phyloP scores from a whole-genome alignment of 2,329 filamentous ascomycete genomes.

The Pseudogymnoascus sp. region DNA sequence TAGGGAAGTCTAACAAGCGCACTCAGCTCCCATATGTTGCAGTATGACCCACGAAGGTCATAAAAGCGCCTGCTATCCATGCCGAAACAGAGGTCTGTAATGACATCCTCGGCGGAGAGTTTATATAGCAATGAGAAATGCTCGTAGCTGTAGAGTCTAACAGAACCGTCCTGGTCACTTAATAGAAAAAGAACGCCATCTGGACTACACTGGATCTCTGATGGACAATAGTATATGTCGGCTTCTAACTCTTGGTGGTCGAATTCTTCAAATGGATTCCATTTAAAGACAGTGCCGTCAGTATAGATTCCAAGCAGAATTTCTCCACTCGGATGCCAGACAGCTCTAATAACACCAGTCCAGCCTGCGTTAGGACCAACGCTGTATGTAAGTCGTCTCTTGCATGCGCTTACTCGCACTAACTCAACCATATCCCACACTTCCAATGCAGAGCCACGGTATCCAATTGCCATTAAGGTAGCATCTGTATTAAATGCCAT shows the following conservation, averaged over 20 bases:
- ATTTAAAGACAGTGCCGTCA: slow-evolving; percentile 16
- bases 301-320: slow-evolving; percentile 14
- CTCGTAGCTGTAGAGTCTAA: slow-evolving; percentile 14
- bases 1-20: slow-evolving; percentile 18
- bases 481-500: not conserved
- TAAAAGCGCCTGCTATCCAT: slow-evolving; percentile 21
- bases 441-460: not conserved
- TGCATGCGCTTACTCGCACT: slow-evolving; percentile 10
- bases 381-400: not conserved
- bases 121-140: slow-evolving; percentile 16
- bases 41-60: slow-evolving; percentile 17
- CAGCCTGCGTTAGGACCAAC: not conserved
- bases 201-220: slow-evolving; percentile 11
- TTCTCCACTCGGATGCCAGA: slow-evolving; percentile 14
- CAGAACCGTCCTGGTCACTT: slow-evolving; percentile 2
- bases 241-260: slow-evolving; percentile 7
- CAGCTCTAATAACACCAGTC: slow-evolving; percentile 5
- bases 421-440: not conserved
- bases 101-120: slow-evolving; percentile 3
- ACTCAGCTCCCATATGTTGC: slow-evolving; percentile 26
- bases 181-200: slow-evolving; percentile 15
- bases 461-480: not conserved
- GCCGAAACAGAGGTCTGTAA: slow-evolving; percentile 19
- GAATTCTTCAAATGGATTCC: slow-evolving; percentile 12
- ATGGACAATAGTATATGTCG: not conserved